phyloP scores from a whole-genome alignment of 179 eudicot genomes.

The Beta corolliflora region DNA sequence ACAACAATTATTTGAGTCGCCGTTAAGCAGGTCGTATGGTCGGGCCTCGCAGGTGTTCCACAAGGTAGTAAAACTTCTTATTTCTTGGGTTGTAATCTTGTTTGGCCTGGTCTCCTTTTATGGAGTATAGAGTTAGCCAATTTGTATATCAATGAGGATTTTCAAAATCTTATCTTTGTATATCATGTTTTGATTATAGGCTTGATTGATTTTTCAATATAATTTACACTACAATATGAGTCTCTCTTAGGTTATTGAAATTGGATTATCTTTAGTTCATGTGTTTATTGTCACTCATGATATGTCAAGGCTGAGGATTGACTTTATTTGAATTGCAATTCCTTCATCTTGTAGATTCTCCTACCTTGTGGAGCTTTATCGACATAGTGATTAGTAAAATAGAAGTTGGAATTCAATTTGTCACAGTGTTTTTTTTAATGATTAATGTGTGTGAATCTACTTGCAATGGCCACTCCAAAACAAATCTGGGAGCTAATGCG shows the following conservation, averaged over 20 bases:
- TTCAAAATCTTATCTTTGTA: neutral
- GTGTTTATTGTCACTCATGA: neutral
- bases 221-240: neutral
- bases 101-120: neutral
- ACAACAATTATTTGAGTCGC: no score
- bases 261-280: neutral
- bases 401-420: neutral
- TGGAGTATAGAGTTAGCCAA: neutral
- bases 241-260: neutral
- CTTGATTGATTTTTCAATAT: neutral
- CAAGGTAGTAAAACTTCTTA: constrained; percentile 50
- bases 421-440: neutral
- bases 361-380: neutral
- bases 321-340: no score
- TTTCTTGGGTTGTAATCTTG: neutral
- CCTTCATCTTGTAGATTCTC: neutral
- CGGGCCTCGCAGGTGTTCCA: constrained; percentile 47
- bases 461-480: constrained; percentile 80
- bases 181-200: neutral
- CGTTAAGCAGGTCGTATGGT: no score
- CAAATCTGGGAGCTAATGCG: constrained; percentile 81
- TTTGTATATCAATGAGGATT: no score
- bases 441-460: neutral
- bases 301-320: neutral
- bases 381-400: neutral